Conservation (phyloP, 495 filamentous ascomycete species). For the Schizothecium vesticola region DNA sequence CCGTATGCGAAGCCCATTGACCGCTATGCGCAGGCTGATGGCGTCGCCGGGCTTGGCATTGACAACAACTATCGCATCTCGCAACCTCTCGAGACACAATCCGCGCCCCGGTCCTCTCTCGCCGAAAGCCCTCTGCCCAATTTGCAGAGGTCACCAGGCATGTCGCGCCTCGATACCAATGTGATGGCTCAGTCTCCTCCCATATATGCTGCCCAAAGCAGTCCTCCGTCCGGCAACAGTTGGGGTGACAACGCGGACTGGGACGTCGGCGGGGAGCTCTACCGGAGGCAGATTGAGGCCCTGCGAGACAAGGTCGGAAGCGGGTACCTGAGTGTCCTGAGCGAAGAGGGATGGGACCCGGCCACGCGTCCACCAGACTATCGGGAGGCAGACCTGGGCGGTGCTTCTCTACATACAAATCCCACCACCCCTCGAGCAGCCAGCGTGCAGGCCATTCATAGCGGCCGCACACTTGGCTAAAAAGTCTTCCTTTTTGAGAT, state of each 20-base stretch:
- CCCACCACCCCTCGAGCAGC: conserved; percentile 40
- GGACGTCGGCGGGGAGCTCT: conserved; percentile 69
- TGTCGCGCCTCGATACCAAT: conserved; percentile 44
- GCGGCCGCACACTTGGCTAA: conserved; percentile 45
- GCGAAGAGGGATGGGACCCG: conserved; percentile 63
- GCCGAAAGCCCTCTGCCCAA: conserved; percentile 28
- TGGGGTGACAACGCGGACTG: conserved; percentile 53
- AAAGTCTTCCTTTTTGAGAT: conserved; percentile 16
- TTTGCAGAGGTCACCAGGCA: conserved; percentile 29
- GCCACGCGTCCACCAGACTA: conserved; percentile 31
- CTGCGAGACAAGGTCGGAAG: conserved; percentile 77
- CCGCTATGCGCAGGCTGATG: conserved; percentile 7
- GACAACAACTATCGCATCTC: conserved; percentile 43
- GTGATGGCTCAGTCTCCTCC: conserved; percentile 39
- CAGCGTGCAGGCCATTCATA: conserved; percentile 47
- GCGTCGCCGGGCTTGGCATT: conserved; percentile 10
- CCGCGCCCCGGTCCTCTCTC: conserved; percentile 15
- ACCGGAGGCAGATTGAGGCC: conserved; percentile 78
- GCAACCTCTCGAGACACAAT: conserved; percentile 31
- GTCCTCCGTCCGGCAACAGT: conserved; percentile 30
- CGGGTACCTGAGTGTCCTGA: conserved; percentile 78
- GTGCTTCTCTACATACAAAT: conserved; percentile 38
- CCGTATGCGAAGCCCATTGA: conserved; percentile 25
- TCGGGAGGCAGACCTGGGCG: conserved; percentile 34
- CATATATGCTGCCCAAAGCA: conserved; percentile 34